phyloP scores from a whole-genome alignment of 1,284 basidiomycete species.

The Austroboletus novae-zelandiae region DNA sequence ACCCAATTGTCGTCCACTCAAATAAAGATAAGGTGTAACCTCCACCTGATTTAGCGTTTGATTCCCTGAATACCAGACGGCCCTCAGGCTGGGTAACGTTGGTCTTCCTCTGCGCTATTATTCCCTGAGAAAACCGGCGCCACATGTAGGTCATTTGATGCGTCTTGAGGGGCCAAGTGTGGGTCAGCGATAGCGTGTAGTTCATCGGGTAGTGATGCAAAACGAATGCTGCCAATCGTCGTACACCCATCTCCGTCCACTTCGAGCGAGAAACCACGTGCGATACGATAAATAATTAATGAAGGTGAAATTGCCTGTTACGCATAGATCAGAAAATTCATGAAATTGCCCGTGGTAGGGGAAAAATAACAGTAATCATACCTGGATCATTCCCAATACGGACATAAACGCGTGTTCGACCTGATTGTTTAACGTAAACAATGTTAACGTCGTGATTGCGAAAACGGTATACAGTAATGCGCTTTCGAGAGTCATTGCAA shows the following conservation, averaged over 20 bases:
- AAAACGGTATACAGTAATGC: constrained; percentile 17
- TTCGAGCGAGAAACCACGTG: constrained; percentile 11
- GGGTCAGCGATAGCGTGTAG: too few species aligned
- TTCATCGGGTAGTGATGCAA: background rate
- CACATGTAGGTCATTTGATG: too few species aligned
- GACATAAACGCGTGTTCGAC: constrained; percentile 18
- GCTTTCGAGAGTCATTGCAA: constrained; percentile 28
- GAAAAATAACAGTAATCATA: background rate
- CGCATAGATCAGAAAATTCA: too few species aligned
- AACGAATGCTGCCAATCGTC: background rate
- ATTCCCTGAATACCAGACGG: too few species aligned
- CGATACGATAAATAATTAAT: constrained; percentile 21
- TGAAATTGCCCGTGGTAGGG: too few species aligned
- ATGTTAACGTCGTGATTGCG: constrained; percentile 7
- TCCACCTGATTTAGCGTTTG: too few species aligned
- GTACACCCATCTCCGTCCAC: background rate
- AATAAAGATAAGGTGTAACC: too few species aligned
- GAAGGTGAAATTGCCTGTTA: background rate
- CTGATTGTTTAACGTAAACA: constrained; percentile 18
- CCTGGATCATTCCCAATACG: constrained; percentile 17
- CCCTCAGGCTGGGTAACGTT: too few species aligned
- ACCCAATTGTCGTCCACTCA: too few species aligned
- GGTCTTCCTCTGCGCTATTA: too few species aligned
- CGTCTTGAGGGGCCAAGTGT: too few species aligned
- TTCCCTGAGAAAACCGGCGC: too few species aligned